Evolutionary conservation across 73 alveolate species (phyloP).

Genomic region (Paramecium primaurelia): DNA sequence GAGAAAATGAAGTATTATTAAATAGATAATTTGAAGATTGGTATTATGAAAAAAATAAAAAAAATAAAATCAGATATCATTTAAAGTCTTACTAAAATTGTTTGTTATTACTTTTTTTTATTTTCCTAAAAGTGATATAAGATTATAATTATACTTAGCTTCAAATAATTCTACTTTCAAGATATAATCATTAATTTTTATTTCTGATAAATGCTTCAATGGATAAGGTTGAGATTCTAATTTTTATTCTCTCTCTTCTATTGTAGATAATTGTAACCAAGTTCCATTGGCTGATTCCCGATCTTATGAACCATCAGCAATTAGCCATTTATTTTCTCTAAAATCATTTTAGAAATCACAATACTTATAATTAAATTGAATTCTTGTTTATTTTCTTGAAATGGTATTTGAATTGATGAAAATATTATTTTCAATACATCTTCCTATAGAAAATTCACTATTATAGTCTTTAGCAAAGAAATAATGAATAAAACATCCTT

Average conservation of each 20-base stretch:
- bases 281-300: constrained; percentile 61
- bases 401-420: constrained; percentile 50
- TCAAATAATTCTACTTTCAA: constrained; percentile 8
- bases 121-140: not conserved
- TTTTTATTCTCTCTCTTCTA: not conserved
- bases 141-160: not conserved
- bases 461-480: not conserved
- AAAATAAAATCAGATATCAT: not conserved
- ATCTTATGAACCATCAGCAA: constrained; percentile 45
- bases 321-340: not conserved
- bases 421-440: not conserved
- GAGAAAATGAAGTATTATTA: not conserved
- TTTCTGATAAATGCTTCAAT: constrained; percentile 46
- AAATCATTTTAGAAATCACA: not conserved
- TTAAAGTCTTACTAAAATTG: not conserved
- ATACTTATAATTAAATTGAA: not conserved
- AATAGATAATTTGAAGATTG: not conserved
- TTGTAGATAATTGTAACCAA: not conserved
- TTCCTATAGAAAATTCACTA: not conserved
- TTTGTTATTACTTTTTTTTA: not conserved
- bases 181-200: constrained; percentile 52
- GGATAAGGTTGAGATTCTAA: not conserved
- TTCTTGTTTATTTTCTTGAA: constrained; percentile 51
- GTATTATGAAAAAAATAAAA: not conserved
- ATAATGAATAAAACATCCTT: not conserved